Base-by-base conservation (phyloP, 495 filamentous ascomycete species). In the Daldinia loculata region DNA sequence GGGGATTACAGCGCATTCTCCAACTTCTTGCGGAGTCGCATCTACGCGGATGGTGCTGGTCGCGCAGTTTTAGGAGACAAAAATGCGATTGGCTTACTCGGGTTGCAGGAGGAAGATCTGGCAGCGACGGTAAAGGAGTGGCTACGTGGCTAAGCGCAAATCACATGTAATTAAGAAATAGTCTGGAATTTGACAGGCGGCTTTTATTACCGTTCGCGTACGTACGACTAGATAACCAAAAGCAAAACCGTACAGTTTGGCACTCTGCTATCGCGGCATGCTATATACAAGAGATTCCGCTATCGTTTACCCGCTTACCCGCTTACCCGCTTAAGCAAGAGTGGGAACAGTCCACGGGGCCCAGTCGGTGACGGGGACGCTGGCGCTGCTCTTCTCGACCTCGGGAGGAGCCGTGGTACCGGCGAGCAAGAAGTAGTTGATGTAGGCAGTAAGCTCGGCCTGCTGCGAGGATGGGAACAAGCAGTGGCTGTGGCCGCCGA, bases 401-500 rank as follows among this genome's bases (percentile, higher is more conserved):
- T 74, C 76, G 9, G 70, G 69, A 0, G 82, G 82, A 11, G 70
- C 75, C 12, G 74, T 76, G 41, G 61, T 61, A 26, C 74, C 61
- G 56, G 75, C 77, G 65, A 86, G 74, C 60, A 88, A 71, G 77
- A 83, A 89, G 75, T 84, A 83, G 70, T 84, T 80, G 67, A 88
- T 82, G 77, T 83, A 89, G 3, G 82, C 78, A 6, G 76, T 85
- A 56, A 89, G 79, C 52, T 88, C 83, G n/a, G 80, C 34, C 57
- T 81, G 75, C 74, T 85, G 79, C 24, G 75, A 74, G 14, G 74
- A 79, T 2, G 86, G 86, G 78, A 89, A 88, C 63, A 64, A 61
- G 76, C 87, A 89, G 71, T 89, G 87, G 27, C 60, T 67, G 74
- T 88, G 84, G 62, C 80, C 81, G 34, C 85, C 84, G 19, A 84